phyloP scores from a whole-genome alignment of 2,329 filamentous ascomycete species.

The Chrysosporium keratinophilum region DNA sequence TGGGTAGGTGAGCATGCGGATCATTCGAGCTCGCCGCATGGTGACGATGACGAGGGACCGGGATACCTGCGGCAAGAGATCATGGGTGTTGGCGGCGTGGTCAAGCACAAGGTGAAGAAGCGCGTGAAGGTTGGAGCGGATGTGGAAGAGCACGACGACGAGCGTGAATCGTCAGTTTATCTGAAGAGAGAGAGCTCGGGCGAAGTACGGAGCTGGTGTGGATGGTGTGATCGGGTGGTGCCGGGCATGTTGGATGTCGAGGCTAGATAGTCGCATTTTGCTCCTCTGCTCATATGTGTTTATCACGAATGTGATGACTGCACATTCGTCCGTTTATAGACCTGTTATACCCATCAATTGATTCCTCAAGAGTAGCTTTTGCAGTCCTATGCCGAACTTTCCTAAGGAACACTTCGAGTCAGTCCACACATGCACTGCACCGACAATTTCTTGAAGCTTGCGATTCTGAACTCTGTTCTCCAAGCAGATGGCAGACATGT shows the following conservation, averaged over 20 bases:
- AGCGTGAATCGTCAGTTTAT: conserved; percentile 54
- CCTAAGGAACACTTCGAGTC: too few species aligned
- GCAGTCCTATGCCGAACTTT: too few species aligned
- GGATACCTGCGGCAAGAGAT: conserved; percentile 83
- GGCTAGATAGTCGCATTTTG: not conserved
- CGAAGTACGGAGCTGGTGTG: conserved; percentile 70
- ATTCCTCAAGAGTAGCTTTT: too few species aligned
- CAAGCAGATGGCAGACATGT: too few species aligned
- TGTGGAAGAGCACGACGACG: conserved; percentile 77
- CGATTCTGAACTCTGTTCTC: too few species aligned
- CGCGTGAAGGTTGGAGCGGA: conserved; percentile 71
- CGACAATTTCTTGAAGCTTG: too few species aligned
- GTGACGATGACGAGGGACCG: conserved; percentile 37
- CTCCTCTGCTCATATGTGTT: not conserved
- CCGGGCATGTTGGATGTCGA: conserved; percentile 37
- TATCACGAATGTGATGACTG: not conserved
- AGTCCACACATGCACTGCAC: too few species aligned
- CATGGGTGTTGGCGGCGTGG: conserved; percentile 75
- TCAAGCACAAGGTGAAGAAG: conserved; percentile 80
- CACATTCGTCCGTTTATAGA: too few species aligned
- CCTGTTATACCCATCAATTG: too few species aligned
- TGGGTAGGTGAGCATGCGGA: conserved; percentile 42
- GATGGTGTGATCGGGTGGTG: conserved; percentile 75
- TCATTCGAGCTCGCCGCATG: conserved; percentile 16
- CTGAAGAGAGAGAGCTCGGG: conserved; percentile 62